These are phyloP conservation scores for Capsella rubella DNA, from an alignment of 441 rosid species.

Conservation along the genomic window DNA sequence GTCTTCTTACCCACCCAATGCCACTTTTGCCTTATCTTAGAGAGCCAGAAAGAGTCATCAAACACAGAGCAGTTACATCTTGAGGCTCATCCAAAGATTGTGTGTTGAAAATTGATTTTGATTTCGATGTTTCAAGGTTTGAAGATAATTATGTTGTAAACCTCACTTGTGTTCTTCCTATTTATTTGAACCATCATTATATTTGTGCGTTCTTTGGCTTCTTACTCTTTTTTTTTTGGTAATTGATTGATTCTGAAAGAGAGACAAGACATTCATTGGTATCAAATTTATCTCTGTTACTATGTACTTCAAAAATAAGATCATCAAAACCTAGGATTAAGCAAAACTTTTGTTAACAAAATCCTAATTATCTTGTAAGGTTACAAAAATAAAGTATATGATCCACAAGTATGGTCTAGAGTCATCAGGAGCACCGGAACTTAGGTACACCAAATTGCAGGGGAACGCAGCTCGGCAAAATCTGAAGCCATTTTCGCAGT, in stretches of 20 bases:
- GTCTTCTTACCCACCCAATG: conserved; percentile 2
- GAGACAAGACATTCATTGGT: conserved; percentile 14
- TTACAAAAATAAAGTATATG: background rate
- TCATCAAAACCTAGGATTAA: background rate
- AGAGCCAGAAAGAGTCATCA: conserved; percentile 17
- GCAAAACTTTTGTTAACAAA: background rate
- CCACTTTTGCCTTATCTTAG: conserved; percentile 33
- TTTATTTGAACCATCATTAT: conserved; percentile 19
- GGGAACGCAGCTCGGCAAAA: conserved; percentile 8
- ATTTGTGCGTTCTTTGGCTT: conserved; percentile 23
- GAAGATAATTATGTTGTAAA: conserved; percentile 41
- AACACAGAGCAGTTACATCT: conserved; percentile 31
- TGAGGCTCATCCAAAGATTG: conserved; percentile 19
- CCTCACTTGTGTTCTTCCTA: conserved; percentile 30
- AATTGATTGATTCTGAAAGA: conserved; percentile 25
- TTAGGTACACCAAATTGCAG: conserved; percentile 29
- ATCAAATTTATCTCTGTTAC: background rate
- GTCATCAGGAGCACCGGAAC: conserved; percentile 4
- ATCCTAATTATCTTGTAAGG: background rate
- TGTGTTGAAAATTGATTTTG: conserved; percentile 30
- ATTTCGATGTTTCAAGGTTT: conserved; percentile 32
- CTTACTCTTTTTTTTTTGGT: background rate
- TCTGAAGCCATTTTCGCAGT: conserved; percentile 23
- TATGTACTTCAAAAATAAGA: background rate
- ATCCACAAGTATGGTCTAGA: background rate